Base-by-base conservation (phyloP, 2,329 filamentous ascomycete species). In the Herpotrichia juniperi region DNA sequence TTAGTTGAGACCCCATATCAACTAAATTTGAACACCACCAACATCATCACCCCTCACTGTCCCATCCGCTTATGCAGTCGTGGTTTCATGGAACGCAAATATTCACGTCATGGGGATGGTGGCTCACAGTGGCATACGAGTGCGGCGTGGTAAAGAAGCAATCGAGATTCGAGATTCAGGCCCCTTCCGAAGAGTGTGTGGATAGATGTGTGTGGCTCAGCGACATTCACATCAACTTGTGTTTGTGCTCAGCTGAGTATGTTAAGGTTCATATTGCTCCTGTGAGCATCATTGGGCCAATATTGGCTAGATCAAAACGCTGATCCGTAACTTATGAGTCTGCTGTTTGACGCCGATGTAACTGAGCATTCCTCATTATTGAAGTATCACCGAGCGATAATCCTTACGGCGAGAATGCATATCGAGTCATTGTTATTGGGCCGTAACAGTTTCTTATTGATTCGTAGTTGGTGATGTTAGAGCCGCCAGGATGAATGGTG, bases 131-230 rank as follows among this genome's bases (percentile, higher is more conserved):
- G 42, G 26, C 43, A 54, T 14, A 31, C 26, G 37, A 48, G 39
- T 17, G 26, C 5, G 46, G 35, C 46, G 30, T 42, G 22, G 22
- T 12, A n/a, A 42, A 34, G 25, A 30, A 28, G n/a, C 25, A 34
- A 40, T 51, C 8, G 48, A n/a, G 25, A 42, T 50, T 43, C 30
- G 51, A 50, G 32, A 47, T 46, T 11, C 9, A 24, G n/a, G 39
- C n/a, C 17, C 34, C 46, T 50, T 42, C 44, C 48, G 35, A 46
- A 43, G 22, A 12, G 31, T 35, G 3, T 28, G 19, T n/a, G n/a
- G n/a, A n/a, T n/a, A n/a, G n/a, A n/a, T n/a, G 40, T 42, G 52
- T 8, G n/a, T 43, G 25, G 35, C 37, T 40, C 11, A 40, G 37
- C 37, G 37, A n/a, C 6, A 5, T 19, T 28, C 6, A 40, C 25